Conservation (phyloP, 1,284 basidiomycete genomes). For the Thelephora terrestris region DNA sequence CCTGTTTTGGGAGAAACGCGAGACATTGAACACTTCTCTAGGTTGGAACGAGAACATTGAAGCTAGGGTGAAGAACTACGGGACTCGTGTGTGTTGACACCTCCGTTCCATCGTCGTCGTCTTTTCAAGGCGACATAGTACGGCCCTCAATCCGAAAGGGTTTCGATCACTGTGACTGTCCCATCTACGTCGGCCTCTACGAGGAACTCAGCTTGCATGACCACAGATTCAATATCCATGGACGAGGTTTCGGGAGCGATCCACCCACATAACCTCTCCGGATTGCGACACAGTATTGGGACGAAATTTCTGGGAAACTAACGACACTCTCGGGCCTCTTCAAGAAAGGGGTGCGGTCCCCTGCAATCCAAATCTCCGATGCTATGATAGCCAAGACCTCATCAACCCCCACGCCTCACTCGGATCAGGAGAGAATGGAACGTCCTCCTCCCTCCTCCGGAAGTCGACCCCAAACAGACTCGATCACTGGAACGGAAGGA, state of each 20-base stretch:
- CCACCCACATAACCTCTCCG: constrained; percentile 44
- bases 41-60: constrained; percentile 94
- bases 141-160: constrained; percentile 79
- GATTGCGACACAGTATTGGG: constrained; percentile 72
- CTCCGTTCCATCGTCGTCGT: too few relatives aligned
- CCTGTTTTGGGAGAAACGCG: not conserved
- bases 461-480: not conserved
- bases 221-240: constrained; percentile 42
- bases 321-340: constrained; percentile 75
- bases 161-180: constrained; percentile 97
- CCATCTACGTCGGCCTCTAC: constrained; percentile 83
- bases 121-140: constrained; percentile 66
- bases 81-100: constrained; percentile 47
- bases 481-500: not conserved
- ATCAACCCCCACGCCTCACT: not conserved
- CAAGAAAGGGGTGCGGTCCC: constrained; percentile 29
- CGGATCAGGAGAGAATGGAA: not conserved
- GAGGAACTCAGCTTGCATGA: constrained; percentile 65
- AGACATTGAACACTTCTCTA: constrained; percentile 19
- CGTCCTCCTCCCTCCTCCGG: not conserved
- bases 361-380: too few relatives aligned
- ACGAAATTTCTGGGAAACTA: constrained; percentile 81
- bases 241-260: constrained; percentile 36
- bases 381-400: constrained; percentile 7
- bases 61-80: constrained; percentile 89